Percentiles rank a stretch among this genome's conserved stretches.
These are phyloP conservation scores for Pholiota adiposa DNA, from an alignment of 1,284 basidiomycete species.

Conservation along the genomic window DNA sequence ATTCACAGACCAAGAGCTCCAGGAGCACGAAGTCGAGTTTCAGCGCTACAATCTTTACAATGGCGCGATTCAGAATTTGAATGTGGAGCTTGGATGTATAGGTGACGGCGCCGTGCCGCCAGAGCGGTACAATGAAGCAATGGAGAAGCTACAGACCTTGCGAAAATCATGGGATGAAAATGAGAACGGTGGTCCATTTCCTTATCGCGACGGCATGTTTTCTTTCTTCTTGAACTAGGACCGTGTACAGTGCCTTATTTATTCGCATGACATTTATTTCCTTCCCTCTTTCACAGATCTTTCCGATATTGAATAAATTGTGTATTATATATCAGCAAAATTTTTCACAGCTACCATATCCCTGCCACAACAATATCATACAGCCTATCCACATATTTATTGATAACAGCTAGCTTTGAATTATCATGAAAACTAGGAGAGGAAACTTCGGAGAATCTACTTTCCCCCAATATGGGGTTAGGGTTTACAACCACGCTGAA, in stretches of 20 bases:
- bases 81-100: neutral
- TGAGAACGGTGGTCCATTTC: neutral
- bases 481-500: slow-evolving; percentile 25
- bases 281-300: too few relatives aligned
- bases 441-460: too few relatives aligned
- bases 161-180: neutral
- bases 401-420: too few relatives aligned
- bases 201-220: neutral
- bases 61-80: neutral
- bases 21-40: neutral
- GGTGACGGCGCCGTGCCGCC: neutral
- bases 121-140: neutral
- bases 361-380: too few relatives aligned
- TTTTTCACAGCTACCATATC: too few relatives aligned
- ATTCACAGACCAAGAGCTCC: neutral
- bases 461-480: slow-evolving; percentile 32
- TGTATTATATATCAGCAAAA: too few relatives aligned
- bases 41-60: neutral
- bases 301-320: too few relatives aligned
- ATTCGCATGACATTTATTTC: neutral
- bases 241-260: neutral
- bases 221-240: neutral
- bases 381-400: too few relatives aligned
- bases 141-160: neutral
- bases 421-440: too few relatives aligned